Evolutionary conservation across 768 basidiomycete genomes (phyloP).

Genomic region (Serendipita sp.): DNA sequence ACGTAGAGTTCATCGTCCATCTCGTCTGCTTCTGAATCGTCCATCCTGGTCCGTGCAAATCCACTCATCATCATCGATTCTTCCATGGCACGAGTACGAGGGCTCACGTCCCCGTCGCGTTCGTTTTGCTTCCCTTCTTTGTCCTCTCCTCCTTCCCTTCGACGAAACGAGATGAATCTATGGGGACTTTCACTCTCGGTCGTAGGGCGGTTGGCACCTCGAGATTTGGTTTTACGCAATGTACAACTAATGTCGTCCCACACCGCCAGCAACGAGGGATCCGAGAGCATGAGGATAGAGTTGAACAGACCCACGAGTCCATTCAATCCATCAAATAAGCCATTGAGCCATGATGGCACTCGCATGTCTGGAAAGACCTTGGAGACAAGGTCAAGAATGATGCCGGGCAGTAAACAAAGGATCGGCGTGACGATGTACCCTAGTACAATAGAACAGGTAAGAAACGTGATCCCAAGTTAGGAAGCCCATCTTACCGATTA

Average conservation of each 20-base stretch:
- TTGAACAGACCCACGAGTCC: conserved; percentile 3
- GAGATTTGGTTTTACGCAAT: no score
- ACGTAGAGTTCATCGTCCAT: neutral
- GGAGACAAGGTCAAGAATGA: neutral
- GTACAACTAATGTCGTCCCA: neutral
- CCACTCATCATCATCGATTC: neutral
- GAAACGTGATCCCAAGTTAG: neutral
- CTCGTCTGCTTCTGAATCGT: neutral
- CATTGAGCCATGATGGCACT: neutral
- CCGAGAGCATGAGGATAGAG: conserved; percentile 5
- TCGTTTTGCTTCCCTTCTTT: no score
- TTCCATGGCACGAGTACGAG: neutral
- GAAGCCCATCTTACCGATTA: neutral
- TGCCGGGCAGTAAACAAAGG: neutral
- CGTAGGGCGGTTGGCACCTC: no score
- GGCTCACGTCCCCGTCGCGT: no score
- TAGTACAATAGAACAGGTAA: neutral
- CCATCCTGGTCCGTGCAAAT: neutral
- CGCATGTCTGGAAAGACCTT: neutral
- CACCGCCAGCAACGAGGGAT: neutral
- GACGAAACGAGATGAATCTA: no score
- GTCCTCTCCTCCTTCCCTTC: no score
- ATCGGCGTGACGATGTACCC: neutral
- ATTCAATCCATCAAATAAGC: neutral
- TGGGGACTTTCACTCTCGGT: no score